Evolutionary conservation across 2,329 filamentous ascomycete species (phyloP).

Genomic region (Penicillium palitans): DNA sequence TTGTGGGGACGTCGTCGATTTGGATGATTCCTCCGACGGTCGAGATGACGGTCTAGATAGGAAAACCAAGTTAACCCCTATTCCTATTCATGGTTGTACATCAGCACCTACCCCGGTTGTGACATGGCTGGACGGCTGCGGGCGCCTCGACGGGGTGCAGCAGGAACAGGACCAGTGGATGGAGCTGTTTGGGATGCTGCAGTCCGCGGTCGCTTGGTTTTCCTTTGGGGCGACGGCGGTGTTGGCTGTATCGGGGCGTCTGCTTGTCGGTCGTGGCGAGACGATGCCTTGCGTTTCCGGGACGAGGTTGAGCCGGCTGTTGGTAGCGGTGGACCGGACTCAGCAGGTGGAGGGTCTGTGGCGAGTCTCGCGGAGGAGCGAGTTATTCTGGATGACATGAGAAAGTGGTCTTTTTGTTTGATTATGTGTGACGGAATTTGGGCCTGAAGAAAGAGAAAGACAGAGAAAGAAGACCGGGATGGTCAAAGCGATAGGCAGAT

Average conservation of each 20-base stretch:
- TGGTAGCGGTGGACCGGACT: constrained; percentile 41
- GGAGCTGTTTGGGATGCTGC: constrained; percentile 48
- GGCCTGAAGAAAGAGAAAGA: constrained; percentile 9
- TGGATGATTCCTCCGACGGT: constrained; percentile 63
- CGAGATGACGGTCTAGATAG: constrained; percentile 60
- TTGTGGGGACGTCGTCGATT: constrained; percentile 56
- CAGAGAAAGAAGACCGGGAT: constrained; percentile 7
- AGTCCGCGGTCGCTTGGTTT: constrained; percentile 71
- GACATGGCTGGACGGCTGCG: constrained; percentile 43
- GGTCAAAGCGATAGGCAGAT: constrained; percentile 8
- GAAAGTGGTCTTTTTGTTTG: constrained; percentile 51
- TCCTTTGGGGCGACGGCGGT: constrained; percentile 49
- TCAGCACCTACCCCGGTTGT: constrained; percentile 41
- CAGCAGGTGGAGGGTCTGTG: constrained; percentile 57
- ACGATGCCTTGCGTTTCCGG: constrained; percentile 75
- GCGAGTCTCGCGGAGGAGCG: constrained; percentile 91
- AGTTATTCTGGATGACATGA: constrained; percentile 97
- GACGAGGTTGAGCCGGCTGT: constrained; percentile 50
- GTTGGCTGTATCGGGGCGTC: constrained; percentile 38
- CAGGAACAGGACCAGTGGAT: constrained; percentile 42
- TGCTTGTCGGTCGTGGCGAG: constrained; percentile 50
- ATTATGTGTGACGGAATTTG: constrained; percentile 9
- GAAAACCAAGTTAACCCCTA: constrained; percentile 21
- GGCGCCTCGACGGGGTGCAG: constrained; percentile 45
- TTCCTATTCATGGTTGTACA: constrained; percentile 16